Conservation (phyloP, 805 yeast genomes). For the Suhomyces canberraensis region DNA sequence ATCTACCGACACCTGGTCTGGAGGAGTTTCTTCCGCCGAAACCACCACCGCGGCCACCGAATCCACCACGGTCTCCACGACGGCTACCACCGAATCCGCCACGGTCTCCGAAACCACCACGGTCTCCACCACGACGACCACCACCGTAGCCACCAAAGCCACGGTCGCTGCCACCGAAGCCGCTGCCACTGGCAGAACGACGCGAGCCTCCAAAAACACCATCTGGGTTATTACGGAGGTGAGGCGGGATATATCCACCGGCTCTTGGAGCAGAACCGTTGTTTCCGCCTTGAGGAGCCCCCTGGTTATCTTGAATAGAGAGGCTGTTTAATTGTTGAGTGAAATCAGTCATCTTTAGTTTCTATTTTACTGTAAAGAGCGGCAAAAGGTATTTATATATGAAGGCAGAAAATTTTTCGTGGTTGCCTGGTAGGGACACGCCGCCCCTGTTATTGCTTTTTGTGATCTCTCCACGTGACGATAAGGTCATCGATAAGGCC, state of each 20-base stretch:
- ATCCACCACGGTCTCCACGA: conserved; percentile 11
- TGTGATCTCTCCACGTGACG: not conserved
- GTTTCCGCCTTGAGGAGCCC: conserved; percentile 12
- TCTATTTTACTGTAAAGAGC: conserved; percentile 7
- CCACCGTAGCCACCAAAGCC: conserved; percentile 14
- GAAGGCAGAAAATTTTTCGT: conserved; percentile 5
- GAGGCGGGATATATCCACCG: conserved; percentile 29
- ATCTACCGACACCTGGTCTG: conserved; percentile 68
- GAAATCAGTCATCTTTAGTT: conserved; percentile 53
- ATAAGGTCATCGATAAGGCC: not conserved
- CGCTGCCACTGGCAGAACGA: conserved; percentile 21
- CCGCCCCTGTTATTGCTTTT: not conserved
- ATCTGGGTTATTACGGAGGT: conserved; percentile 29
- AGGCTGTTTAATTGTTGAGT: conserved; percentile 56
- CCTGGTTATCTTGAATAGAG: conserved; percentile 41
- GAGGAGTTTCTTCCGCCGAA: conserved; percentile 24
- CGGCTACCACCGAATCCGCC: conserved; percentile 22
- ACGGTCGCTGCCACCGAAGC: conserved; percentile 23
- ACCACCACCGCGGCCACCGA: conserved; percentile 20
- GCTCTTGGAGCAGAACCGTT: conserved; percentile 20
- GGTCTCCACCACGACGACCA: conserved; percentile 12
- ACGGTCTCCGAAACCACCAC: conserved; percentile 18
- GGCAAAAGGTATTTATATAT: conserved; percentile 6
- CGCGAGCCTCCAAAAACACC: conserved; percentile 26
- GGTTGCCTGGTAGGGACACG: conserved; percentile 8